Base-by-base conservation (phyloP, 352 stramenopile genomes). In the Phytophthora pistaciae region DNA sequence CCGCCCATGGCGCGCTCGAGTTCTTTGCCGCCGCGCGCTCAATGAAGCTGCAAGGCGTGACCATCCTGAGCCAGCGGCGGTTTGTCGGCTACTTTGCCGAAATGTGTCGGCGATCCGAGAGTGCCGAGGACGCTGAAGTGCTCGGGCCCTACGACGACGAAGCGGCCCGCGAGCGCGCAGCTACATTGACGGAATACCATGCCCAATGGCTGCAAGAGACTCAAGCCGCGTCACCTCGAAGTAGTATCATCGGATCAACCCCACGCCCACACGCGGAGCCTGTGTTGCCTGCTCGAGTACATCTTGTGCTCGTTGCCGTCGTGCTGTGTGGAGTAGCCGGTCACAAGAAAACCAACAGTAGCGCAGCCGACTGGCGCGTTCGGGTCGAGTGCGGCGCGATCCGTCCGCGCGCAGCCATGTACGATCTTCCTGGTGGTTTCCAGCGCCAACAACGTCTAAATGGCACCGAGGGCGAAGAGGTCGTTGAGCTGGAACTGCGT, bases 31-130 rank as follows among this genome's bases (percentile, higher is more conserved):
- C 77, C 33, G 87, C 84, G 27, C 76, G 90, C 16, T 95, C 90
- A 16, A 71, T 91, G 44, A 94, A 96, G 63, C 70, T 81, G 6
- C 78, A 96, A 70, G 90, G 90, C 33, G 90, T 96, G 63, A 96
- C 90, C 13, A 96, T 96, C 63, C 80, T 88, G 8, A 92, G 82
- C 68, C 90, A 96, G 54, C 74, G 85, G 23, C 83, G 88, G 20
- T 96, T 95, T 67, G 85, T 95, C 25, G 50, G 58, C 50, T 96
- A 96, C 68, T 96, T 94, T 64, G 75, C 70, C 2, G 70, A 75
- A 4, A 73, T 94, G 66, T 94, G 87, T 56, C 78, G 70, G 55
- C 77, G 53, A 46, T 62, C 31, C 13, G 79, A 81, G 59, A 71
- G 50, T 7, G 29, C 56, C 14, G 20, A 57, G 21, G 49, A 75